Evolutionary conservation across 1,139 yeast genomes (phyloP).

Genomic region (Hansenula anomala): DNA sequence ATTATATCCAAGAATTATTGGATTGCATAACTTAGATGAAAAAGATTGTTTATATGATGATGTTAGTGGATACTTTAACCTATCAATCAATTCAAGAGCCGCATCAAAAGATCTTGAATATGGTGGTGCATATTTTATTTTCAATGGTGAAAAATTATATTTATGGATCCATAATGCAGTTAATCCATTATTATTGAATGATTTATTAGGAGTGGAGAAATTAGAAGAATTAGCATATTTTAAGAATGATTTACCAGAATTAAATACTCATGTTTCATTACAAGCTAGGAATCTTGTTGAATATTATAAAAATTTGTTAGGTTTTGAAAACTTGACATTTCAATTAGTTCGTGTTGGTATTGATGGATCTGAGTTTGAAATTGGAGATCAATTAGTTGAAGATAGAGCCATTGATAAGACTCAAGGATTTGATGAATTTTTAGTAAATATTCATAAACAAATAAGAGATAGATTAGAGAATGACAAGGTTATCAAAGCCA

Average conservation of each 20-base stretch:
- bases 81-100: conserved; percentile 47
- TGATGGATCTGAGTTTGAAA: conserved; percentile 56
- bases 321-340: conserved; percentile 41
- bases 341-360: conserved; percentile 61
- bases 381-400: conserved; percentile 63
- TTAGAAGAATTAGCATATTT: conserved; percentile 33
- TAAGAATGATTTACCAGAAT: conserved; percentile 62
- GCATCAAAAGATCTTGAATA: conserved; percentile 42
- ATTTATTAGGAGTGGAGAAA: conserved; percentile 63
- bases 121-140: conserved; percentile 77
- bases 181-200: conserved; percentile 62
- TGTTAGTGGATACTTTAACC: conserved; percentile 41
- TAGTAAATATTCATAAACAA: conserved; percentile 56
- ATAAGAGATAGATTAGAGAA: conserved; percentile 50
- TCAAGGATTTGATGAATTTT: conserved; percentile 53
- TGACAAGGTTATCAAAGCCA: conserved; percentile 24
- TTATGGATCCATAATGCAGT: conserved; percentile 74
- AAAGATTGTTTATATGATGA: conserved; percentile 43
- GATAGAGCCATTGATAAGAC: conserved; percentile 57
- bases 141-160: conserved; percentile 59
- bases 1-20: conserved; percentile 78
- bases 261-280: conserved; percentile 63
- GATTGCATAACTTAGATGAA: conserved; percentile 61
- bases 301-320: conserved; percentile 40
- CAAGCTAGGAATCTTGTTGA: conserved; percentile 63